These are phyloP conservation scores for Auriscalpium orientale DNA, from an alignment of 768 basidiomycete species.

Conservation along the genomic window DNA sequence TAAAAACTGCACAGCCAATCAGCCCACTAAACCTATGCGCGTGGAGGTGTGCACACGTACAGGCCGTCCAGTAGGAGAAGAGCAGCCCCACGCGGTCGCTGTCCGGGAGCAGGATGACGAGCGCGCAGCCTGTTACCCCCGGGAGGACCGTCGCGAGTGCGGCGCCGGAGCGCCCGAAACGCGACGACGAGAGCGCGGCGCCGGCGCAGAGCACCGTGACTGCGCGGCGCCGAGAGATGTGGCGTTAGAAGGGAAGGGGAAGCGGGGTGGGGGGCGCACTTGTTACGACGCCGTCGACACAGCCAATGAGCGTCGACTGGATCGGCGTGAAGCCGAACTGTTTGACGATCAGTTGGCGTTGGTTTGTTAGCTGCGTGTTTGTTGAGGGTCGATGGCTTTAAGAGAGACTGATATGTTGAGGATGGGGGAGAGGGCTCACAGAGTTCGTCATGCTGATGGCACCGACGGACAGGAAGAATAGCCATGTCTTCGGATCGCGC, in stretches of 20 bases:
- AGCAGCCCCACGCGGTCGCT: slow-evolving; percentile 61
- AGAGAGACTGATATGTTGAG: not conserved
- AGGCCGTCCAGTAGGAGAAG: slow-evolving; percentile 71
- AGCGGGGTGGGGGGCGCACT: slow-evolving; percentile 29
- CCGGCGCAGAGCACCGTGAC: slow-evolving; percentile 49
- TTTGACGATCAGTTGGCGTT: slow-evolving; percentile 65
- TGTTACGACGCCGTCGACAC: slow-evolving; percentile 66
- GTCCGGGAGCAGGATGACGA: slow-evolving; percentile 58
- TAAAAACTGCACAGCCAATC: slow-evolving; percentile 39
- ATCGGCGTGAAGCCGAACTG: slow-evolving; percentile 60
- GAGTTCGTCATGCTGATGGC: slow-evolving; percentile 60
- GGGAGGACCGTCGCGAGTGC: slow-evolving; percentile 55
- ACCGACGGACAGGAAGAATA: slow-evolving; percentile 59
- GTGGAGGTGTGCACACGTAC: slow-evolving; percentile 29
- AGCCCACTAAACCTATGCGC: too few species aligned
- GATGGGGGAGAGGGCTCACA: slow-evolving; percentile 27
- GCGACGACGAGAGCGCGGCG: slow-evolving; percentile 34
- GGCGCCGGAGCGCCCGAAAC: slow-evolving; percentile 59
- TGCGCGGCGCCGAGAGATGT: slow-evolving; percentile 5
- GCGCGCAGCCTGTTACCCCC: slow-evolving; percentile 60
- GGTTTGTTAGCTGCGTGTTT: slow-evolving; percentile 63
- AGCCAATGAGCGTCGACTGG: slow-evolving; percentile 68
- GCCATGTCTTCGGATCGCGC: slow-evolving; percentile 66
- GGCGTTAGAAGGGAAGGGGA: not conserved
- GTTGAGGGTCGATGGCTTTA: too few species aligned